A percentile compares a stretch with the other conserved stretches of the same genome.
phyloP scores from a whole-genome alignment of 257 asterid genomes.

The Solanum sejunctum region DNA sequence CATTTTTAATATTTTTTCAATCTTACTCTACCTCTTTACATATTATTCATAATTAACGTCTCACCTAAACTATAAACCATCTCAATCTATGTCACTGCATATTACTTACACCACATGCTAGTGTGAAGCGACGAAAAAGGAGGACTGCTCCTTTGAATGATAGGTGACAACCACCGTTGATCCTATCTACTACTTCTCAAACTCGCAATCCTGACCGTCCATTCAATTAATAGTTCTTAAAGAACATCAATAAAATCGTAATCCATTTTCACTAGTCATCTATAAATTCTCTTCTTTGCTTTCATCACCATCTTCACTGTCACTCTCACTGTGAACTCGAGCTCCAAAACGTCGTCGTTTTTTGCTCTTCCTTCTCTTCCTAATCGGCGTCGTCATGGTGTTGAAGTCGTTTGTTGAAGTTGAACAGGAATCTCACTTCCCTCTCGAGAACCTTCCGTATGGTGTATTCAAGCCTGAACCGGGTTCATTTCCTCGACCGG shows the following conservation, averaged over 20 bases:
- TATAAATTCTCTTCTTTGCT: not conserved
- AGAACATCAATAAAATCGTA: not conserved
- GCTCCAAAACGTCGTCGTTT: not conserved
- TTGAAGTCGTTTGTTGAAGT: constrained; percentile 72
- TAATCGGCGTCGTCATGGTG: constrained; percentile 23
- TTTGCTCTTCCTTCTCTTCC: not conserved
- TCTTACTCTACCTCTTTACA: too few species aligned
- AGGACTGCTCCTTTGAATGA: not conserved
- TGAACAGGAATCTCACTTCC: constrained; percentile 78
- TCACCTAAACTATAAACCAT: not conserved
- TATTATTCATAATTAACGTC: not conserved
- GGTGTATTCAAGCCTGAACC: constrained; percentile 70
- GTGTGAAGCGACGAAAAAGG: not conserved
- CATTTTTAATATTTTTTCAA: too few species aligned
- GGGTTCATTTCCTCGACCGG: constrained; percentile 57
- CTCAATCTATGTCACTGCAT: not conserved
- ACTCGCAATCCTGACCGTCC: not conserved
- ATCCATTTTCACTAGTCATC: not conserved
- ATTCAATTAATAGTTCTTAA: not conserved
- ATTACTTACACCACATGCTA: too few species aligned
- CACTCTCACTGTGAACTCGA: not conserved
- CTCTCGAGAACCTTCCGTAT: constrained; percentile 88
- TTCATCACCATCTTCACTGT: not conserved
- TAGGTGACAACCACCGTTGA: not conserved
- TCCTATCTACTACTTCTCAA: not conserved